Conservation (phyloP, 176 grass and related monocot genomes). For the Phyllostachys edulis region DNA sequence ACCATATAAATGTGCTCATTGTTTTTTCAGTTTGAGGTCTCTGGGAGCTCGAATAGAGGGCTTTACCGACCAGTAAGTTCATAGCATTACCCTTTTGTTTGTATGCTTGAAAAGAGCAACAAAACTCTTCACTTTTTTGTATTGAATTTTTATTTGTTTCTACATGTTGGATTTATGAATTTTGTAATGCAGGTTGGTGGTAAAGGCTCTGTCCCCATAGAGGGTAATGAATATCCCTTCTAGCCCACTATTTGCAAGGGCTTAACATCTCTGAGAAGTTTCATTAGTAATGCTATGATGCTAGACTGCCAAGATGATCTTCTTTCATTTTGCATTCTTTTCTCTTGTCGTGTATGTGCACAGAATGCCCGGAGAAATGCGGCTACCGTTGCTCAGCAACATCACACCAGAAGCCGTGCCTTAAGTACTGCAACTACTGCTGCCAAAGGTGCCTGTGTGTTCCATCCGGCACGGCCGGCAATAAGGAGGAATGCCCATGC, state of each 20-base stretch:
- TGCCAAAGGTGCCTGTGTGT: constrained; percentile 48
- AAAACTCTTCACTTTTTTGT: too few relatives aligned
- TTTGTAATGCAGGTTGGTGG: constrained; percentile 11
- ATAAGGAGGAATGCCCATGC: constrained; percentile 48
- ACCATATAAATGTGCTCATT: background rate
- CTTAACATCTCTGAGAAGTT: background rate
- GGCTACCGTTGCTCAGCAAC: constrained; percentile 38
- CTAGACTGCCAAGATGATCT: too few relatives aligned
- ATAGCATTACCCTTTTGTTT: background rate
- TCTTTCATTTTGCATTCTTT: background rate
- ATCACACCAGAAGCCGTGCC: constrained; percentile 30
- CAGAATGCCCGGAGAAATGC: constrained; percentile 45
- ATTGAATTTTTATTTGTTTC: background rate
- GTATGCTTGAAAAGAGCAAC: too few relatives aligned
- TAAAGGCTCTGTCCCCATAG: constrained; percentile 33
- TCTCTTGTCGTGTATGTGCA: background rate
- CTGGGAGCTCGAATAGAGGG: background rate
- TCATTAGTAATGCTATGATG: background rate
- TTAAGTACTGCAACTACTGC: constrained; percentile 46
- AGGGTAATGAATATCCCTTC: constrained; percentile 17
- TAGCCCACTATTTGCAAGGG: too few relatives aligned
- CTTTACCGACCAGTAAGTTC: constrained; percentile 17
- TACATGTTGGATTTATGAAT: background rate
- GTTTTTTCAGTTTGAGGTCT: constrained; percentile 12
- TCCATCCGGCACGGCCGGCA: constrained; percentile 33